phyloP scores from a whole-genome alignment of 2,329 filamentous ascomycete genomes.

The Cryphonectria parasitica region DNA sequence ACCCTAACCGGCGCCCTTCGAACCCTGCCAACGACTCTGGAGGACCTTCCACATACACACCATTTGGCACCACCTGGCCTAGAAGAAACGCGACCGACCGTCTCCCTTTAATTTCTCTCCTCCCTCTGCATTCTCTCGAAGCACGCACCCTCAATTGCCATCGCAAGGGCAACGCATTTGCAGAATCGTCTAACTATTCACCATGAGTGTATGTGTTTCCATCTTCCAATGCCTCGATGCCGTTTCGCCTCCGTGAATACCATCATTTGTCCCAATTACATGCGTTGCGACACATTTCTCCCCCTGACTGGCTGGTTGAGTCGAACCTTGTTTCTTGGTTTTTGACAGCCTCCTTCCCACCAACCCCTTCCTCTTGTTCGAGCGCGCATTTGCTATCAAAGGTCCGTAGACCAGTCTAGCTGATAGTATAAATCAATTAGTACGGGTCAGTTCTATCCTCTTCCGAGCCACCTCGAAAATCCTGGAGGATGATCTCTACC shows the following conservation, averaged over 20 bases:
- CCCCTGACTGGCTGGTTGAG: neutral
- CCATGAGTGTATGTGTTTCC: conserved; percentile 11
- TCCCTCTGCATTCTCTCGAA: neutral
- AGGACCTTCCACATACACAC: neutral
- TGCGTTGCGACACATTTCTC: neutral
- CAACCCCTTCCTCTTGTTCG: neutral
- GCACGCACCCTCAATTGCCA: neutral
- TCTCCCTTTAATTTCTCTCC: neutral
- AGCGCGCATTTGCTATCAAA: neutral
- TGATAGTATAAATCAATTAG: conserved; percentile 52
- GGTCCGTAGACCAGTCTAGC: conserved; percentile 28
- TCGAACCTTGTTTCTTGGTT: too few relatives aligned
- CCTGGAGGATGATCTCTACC: neutral
- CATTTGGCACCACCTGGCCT: neutral
- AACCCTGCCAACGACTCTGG: neutral
- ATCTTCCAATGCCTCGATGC: neutral
- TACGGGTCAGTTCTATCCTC: conserved; percentile 55
- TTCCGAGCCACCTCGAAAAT: neutral
- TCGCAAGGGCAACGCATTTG: neutral
- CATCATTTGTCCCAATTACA: neutral
- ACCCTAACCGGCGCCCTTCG: neutral
- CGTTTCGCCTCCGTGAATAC: neutral
- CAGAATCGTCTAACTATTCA: neutral
- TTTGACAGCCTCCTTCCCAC: neutral
- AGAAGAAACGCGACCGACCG: neutral